Percentiles rank a stretch among this genome's conserved stretches.
Evolutionary conservation across 164 flowering plant species (phyloP).

Genomic region (Vitis cinerea): DNA sequence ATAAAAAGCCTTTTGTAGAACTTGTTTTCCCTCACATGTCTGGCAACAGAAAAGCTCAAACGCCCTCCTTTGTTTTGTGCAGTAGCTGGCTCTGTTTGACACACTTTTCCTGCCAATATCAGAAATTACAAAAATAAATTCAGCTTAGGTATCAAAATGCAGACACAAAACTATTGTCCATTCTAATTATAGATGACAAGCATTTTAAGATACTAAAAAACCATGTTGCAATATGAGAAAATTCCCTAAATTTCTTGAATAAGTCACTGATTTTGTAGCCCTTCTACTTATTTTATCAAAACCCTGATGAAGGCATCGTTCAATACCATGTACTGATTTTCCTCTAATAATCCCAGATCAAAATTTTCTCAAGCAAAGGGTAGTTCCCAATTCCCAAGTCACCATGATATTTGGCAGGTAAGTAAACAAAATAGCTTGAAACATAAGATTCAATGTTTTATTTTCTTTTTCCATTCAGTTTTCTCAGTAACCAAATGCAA

Average conservation of each 20-base stretch:
- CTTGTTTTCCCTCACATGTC: constrained; percentile 25
- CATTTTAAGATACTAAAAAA: too few species aligned
- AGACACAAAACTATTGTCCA: too few species aligned
- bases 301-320: too few species aligned
- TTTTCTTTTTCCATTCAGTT: not conserved
- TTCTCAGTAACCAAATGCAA: not conserved
- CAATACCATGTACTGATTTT: too few species aligned
- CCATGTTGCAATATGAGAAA: too few species aligned
- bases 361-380: too few species aligned
- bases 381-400: too few species aligned
- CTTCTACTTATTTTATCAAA: too few species aligned
- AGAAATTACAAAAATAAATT: not conserved
- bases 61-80: constrained; percentile 26
- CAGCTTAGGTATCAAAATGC: not conserved
- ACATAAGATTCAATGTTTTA: not conserved
- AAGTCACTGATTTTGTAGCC: too few species aligned
- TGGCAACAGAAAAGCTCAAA: constrained; percentile 21
- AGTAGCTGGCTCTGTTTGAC: constrained; percentile 30
- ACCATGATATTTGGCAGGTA: not conserved
- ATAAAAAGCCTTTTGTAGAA: constrained; percentile 20
- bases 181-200: too few species aligned
- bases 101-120: constrained; percentile 52
- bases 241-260: too few species aligned
- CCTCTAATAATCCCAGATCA: too few species aligned
- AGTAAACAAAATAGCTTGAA: not conserved